phyloP scores from a whole-genome alignment of 2,329 filamentous ascomycete genomes.

The Exutisphaerella laricina region DNA sequence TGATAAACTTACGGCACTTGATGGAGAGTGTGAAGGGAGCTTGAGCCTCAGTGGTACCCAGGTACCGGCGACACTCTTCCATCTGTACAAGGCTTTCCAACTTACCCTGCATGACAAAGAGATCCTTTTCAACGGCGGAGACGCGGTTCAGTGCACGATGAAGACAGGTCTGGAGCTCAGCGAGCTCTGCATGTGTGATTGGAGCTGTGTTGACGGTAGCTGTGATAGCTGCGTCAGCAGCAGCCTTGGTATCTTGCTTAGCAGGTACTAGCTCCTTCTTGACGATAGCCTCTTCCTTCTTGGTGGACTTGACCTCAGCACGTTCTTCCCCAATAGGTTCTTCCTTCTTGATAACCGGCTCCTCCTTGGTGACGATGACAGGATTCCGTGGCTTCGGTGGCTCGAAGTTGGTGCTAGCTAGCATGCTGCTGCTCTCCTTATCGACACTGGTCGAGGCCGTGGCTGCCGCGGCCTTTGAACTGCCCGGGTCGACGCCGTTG shows the following conservation, averaged over 20 bases:
- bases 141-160: background rate
- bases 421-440: too few relatives aligned
- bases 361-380: background rate
- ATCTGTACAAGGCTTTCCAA: background rate
- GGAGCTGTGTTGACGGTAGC: background rate
- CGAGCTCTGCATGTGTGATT: too few relatives aligned
- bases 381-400: background rate
- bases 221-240: background rate
- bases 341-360: background rate
- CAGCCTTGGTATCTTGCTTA: background rate
- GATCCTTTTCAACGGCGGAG: background rate
- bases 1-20: slow-evolving; percentile 1
- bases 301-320: background rate
- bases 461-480: background rate
- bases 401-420: too few relatives aligned
- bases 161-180: too few relatives aligned
- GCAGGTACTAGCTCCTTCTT: slow-evolving; percentile 3
- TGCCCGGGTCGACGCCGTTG: background rate
- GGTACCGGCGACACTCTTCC: background rate
- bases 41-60: background rate
- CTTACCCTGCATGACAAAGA: background rate
- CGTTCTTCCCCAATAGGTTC: background rate
- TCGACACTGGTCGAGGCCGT: background rate
- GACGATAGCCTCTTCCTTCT: background rate
- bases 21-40: slow-evolving; percentile 1